Evolutionary conservation across 2,329 filamentous ascomycete species (phyloP), one percentile per base, ranked within the genome.

Genomic region (Alternaria gansuensis): DNA sequence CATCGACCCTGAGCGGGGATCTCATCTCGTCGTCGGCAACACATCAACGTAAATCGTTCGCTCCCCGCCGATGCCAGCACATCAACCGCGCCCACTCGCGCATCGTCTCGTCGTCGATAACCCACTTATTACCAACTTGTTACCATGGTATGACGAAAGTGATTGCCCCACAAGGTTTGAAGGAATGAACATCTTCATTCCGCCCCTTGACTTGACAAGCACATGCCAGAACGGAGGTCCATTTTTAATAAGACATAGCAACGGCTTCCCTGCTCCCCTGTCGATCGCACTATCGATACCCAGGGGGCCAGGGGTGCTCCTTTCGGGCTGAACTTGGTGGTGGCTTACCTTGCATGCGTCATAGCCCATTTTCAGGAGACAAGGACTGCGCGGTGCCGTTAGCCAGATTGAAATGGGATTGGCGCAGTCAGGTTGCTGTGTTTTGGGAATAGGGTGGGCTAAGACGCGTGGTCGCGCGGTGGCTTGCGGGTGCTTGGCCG

Each of bases 221-320:
- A 48, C 44, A 48, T 11, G 44, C 58, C 58, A 46, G 34, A 54
- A 36, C 41, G 48, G 26, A 43, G 53, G 29, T 46, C 39, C 37
- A 41, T 13, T 29, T 43, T 31, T 43, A 45, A 39, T 40, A 52
- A 28, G 29, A 28, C 23, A 34, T 28, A 41, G 43, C 41, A 36
- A 48, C 44, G 31, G 54, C 59, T 61, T 48, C 48, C 39, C 14
- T 54, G 39, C 43, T 49, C 67, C 59, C 66, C 66, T 68, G 67
- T 52, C 64, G 66, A 70, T 68, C 66, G 45, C 59, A 61, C 57
- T 66, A 56, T 66, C 55, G 55, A 59, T 55, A 55, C 36, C 21
- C 55, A 51, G 40, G 40, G 55, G 23, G 34, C 21, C 55, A 51
- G 40, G 40, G 55, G 23, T 39, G 31, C 26, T 24, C 14, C 13